phyloP scores from a whole-genome alignment of 73 alveolate species.

The Paramecium sexaurelia region DNA sequence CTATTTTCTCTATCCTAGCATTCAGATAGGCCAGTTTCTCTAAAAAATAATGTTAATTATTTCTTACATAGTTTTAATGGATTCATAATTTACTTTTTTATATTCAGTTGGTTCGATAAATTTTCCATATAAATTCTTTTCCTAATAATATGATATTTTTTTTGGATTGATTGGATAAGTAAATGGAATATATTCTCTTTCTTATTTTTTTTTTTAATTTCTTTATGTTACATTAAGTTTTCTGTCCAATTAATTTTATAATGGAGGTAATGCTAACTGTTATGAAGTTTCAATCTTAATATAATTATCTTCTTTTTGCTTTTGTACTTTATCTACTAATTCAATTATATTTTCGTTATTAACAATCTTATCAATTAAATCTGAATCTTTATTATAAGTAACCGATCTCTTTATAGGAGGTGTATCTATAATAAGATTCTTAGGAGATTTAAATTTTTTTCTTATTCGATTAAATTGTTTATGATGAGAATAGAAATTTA shows the following conservation, averaged over 20 bases:
- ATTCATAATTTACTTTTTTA: neutral
- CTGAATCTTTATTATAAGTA: neutral
- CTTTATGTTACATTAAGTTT: neutral
- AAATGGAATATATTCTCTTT: neutral
- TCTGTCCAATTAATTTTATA: neutral
- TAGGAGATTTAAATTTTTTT: too few species aligned
- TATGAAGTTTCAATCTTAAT: too few species aligned
- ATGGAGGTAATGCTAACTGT: too few species aligned
- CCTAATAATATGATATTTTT: neutral
- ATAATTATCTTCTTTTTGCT: neutral
- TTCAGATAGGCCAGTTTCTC: neutral
- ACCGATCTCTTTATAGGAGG: neutral
- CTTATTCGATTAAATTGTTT: too few species aligned
- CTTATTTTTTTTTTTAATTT: too few species aligned
- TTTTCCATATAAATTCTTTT: neutral
- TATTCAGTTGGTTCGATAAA: neutral
- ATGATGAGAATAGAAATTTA: neutral
- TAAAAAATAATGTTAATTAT: neutral
- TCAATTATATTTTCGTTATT: neutral
- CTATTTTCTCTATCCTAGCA: neutral
- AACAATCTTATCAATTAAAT: neutral
- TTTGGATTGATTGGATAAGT: neutral
- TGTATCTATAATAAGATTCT: neutral
- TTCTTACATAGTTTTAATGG: neutral
- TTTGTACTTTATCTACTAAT: neutral